These are phyloP conservation scores for Gillenia trifoliata DNA, from an alignment of 306 rosid genomes.

Conservation along the genomic window DNA sequence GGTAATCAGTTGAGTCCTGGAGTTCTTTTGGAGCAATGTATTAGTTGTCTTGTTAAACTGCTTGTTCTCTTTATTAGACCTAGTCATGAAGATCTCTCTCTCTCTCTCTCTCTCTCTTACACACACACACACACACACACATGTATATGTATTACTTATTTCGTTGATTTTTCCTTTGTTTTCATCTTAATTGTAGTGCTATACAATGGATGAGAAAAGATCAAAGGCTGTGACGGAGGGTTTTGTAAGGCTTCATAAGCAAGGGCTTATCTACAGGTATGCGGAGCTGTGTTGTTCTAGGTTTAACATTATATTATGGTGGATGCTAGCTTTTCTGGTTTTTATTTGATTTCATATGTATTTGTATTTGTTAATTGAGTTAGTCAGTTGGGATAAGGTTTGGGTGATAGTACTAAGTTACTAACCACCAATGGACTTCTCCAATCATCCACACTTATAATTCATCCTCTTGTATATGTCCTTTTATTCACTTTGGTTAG, in stretches of 20 bases:
- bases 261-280: conserved; percentile 82
- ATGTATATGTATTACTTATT: not conserved
- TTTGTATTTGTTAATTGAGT: not conserved
- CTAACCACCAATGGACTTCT: not conserved
- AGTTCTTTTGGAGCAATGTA: not conserved
- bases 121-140: too few relatives aligned
- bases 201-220: conserved; percentile 91
- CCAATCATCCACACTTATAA: not conserved
- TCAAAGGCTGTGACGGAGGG: conserved; percentile 89
- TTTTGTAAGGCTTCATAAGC: conserved; percentile 73
- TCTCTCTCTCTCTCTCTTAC: not conserved
- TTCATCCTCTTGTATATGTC: conserved; percentile 3
- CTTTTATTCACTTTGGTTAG: not conserved
- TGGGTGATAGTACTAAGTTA: not conserved
- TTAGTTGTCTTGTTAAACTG: not conserved
- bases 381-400: not conserved
- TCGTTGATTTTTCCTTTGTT: conserved; percentile 1
- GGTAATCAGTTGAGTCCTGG: conserved; percentile 36
- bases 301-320: not conserved
- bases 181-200: conserved; percentile 48
- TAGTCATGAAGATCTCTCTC: not conserved
- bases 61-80: not conserved
- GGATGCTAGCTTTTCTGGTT: not conserved
- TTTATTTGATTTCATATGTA: not conserved
- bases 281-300: conserved; percentile 3